Evolutionary conservation across 2,329 filamentous ascomycete genomes (phyloP).

Genomic region (Cytospora mali): DNA sequence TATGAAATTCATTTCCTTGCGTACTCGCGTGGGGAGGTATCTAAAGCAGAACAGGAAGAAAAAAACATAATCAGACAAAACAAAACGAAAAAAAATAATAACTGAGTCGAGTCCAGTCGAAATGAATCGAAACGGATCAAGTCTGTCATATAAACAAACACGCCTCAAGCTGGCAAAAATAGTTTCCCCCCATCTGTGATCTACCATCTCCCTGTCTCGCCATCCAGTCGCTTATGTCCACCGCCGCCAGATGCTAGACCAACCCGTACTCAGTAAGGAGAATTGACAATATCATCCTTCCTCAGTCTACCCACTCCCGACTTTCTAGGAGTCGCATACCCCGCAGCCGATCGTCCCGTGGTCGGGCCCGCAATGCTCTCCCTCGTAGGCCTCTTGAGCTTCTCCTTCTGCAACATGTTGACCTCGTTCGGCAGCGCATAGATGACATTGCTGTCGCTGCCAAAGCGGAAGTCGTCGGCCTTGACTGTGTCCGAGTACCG

Average conservation of each 20-base stretch:
- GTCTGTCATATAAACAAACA: not conserved
- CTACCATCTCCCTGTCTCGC: too few species aligned
- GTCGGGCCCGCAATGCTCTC: conserved; percentile 81
- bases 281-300: conserved; percentile 82
- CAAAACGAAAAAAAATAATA: not conserved
- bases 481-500: conserved; percentile 94
- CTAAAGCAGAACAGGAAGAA: conserved; percentile 14
- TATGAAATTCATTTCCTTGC: not conserved
- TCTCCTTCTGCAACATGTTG: conserved; percentile 91
- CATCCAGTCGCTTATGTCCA: too few species aligned
- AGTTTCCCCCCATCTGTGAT: too few species aligned
- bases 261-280: conserved; percentile 50
- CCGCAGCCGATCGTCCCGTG: conserved; percentile 54
- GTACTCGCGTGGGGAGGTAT: conserved; percentile 26
- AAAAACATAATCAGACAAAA: not conserved
- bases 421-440: conserved; percentile 96
- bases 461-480: conserved; percentile 98
- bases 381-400: conserved; percentile 82
- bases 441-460: conserved; percentile 96
- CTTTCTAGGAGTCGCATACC: conserved; percentile 29
- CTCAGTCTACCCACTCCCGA: conserved; percentile 50
- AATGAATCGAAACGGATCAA: not conserved
- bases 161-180: too few species aligned
- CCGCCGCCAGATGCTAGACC: too few species aligned
- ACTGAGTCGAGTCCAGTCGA: too few species aligned